Evolutionary conservation across 2,329 filamentous ascomycete genomes (phyloP).

Genomic region (Claviceps capensis): DNA sequence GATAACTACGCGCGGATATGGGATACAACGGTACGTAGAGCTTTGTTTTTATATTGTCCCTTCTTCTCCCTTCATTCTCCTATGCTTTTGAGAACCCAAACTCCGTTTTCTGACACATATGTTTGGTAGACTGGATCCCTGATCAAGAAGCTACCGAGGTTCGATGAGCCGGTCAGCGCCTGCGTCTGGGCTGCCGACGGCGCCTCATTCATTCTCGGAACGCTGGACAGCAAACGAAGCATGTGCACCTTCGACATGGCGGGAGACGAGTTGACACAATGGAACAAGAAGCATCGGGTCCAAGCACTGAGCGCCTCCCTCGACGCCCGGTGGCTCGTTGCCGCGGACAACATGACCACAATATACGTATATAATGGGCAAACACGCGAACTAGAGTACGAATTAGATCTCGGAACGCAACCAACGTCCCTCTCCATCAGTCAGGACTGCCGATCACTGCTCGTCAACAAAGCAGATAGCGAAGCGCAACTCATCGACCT

Average conservation of each 20-base stretch:
- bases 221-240: conserved; percentile 52
- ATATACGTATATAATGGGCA: conserved; percentile 72
- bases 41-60: neutral
- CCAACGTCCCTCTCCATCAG: conserved; percentile 73
- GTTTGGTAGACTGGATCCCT: conserved; percentile 44
- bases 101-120: neutral
- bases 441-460: conserved; percentile 62
- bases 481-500: conserved; percentile 71
- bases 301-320: conserved; percentile 75
- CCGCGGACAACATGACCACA: conserved; percentile 54
- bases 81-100: too few relatives aligned
- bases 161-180: conserved; percentile 73
- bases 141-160: conserved; percentile 51
- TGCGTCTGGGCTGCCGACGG: conserved; percentile 82
- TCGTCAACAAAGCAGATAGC: conserved; percentile 69
- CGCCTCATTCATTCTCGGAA: conserved; percentile 64
- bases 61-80: too few relatives aligned
- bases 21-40: conserved; percentile 47
- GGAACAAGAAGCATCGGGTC: conserved; percentile 59
- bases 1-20: conserved; percentile 65
- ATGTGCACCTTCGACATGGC: conserved; percentile 58
- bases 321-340: conserved; percentile 67
- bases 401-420: conserved; percentile 50
- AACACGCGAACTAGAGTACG: conserved; percentile 62
- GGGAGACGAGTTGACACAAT: conserved; percentile 49